Base-by-base conservation (phyloP, 1,139 yeast genomes). In the Candida sanyaensis region DNA sequence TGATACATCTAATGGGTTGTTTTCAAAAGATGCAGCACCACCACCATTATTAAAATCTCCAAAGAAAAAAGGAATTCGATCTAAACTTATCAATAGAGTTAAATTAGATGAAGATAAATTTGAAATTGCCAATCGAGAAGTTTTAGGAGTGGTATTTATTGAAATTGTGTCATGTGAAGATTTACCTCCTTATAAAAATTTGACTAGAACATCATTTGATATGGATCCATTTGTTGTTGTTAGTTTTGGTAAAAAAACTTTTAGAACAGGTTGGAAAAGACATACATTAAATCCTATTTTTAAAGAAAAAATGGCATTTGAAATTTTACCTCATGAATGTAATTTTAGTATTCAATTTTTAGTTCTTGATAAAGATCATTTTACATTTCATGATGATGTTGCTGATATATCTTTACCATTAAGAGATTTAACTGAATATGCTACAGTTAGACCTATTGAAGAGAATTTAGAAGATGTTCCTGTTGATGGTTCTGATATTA, bases 201-300 rank as follows among this genome's bases (percentile, higher is more conserved):
- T 81, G 31, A 76, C 80, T 52, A 74, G 92, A 21, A 81, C 91
- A 21, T 85, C 93, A 0, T 93, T 86, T 60, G 97, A 91, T 63
- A 89, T 93, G 96, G 99, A 93, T 61, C 98, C 99, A 0, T 93
- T 92, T 68, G 96, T 92, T 5, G 93, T 92, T 13, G 85, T 89
- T 0, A 85, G 97, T 0, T 90, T 92, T 64, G 97, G 97, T 10
- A 86, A 88, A 60, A 86, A 87, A 54, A 90, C 95, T 0, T 92
- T 83, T 64, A 80, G 96, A 55, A 91, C 97, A 0, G 86, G 93
- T 24, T 87, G 91, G 84, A 81, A 85, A 57, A 80, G 90, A 28
- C 98, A 92, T 61, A 86, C 89, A 1, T 66, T 90, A 45, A 86
- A 86, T 50, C 99, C 99, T 0, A 77, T 84, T 0, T 93, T 84